Conservation (phyloP, 768 basidiomycete genomes). For the Collybiopsis luxurians region DNA sequence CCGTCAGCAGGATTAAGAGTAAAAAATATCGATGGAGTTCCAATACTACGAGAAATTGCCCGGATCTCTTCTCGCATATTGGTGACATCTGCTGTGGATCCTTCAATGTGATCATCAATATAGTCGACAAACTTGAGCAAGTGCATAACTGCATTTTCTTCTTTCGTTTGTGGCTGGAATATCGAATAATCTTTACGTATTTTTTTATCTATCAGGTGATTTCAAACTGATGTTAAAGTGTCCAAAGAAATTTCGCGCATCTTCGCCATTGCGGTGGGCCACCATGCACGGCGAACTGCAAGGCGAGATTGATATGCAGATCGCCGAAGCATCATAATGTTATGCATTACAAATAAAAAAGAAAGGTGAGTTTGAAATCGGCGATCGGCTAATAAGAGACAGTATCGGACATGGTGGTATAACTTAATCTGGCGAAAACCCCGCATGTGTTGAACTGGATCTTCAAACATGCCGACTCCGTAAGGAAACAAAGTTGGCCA, state of each 20-base stretch:
- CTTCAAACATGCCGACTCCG: too few species aligned
- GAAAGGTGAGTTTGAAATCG: constrained; percentile 14
- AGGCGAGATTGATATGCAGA: constrained; percentile 7
- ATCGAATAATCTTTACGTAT: constrained; percentile 1
- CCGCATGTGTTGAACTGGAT: constrained; percentile 1
- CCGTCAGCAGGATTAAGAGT: constrained; percentile 20
- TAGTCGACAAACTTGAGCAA: constrained; percentile 16
- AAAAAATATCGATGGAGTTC: constrained; percentile 14
- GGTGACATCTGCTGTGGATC: constrained; percentile 10
- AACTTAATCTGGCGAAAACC: not conserved
- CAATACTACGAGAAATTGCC: constrained; percentile 9
- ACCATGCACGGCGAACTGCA: not conserved
- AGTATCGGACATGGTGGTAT: not conserved
- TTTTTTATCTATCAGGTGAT: not conserved
- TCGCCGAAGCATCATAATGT: constrained; percentile 11
- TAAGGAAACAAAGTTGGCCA: constrained; percentile 17
- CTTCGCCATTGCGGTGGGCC: not conserved
- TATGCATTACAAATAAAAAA: constrained; percentile 13
- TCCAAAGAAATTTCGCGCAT: not conserved
- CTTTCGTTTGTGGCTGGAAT: not conserved
- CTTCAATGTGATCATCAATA: constrained; percentile 14
- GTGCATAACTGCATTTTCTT: constrained; percentile 10
- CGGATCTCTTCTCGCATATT: constrained; percentile 16
- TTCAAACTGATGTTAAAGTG: not conserved
- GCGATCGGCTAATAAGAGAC: constrained; percentile 6